These are phyloP conservation scores for Diutina pseudorugosa DNA, from an alignment of 1,139 yeast species.

Conservation along the genomic window DNA sequence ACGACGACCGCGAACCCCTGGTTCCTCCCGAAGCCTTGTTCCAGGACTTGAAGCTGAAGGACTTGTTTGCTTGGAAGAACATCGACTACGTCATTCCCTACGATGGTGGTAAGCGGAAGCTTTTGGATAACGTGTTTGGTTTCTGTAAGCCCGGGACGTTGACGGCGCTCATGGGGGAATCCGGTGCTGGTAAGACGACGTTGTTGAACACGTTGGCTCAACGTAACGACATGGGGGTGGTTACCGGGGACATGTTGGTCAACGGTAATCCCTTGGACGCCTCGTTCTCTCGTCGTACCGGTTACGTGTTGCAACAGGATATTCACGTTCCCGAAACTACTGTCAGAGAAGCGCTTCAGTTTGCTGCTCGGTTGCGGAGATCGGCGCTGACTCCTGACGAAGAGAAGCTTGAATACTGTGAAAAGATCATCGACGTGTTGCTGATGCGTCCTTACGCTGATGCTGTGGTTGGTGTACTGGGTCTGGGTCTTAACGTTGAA, in stretches of 20 bases:
- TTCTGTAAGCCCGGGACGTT: conserved; percentile 59
- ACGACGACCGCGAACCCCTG: background rate
- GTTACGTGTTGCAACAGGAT: conserved; percentile 80
- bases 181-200: conserved; percentile 85
- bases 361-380: conserved; percentile 67
- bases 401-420: conserved; percentile 63
- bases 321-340: conserved; percentile 60
- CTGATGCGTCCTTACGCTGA: conserved; percentile 70
- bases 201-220: conserved; percentile 61
- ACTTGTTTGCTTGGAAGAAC: conserved; percentile 71
- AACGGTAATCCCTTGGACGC: conserved; percentile 57
- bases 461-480: conserved; percentile 76
- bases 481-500: conserved; percentile 69
- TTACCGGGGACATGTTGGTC: conserved; percentile 65
- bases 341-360: conserved; percentile 65
- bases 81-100: conserved; percentile 57
- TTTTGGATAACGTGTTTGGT: conserved; percentile 63
- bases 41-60: conserved; percentile 14
- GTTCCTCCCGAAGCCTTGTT: conserved; percentile 12
- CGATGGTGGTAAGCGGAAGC: conserved; percentile 45
- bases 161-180: conserved; percentile 61
- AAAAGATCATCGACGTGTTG: conserved; percentile 51
- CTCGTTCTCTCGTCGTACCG: conserved; percentile 72
- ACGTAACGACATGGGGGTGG: conserved; percentile 69
- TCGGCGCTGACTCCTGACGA: conserved; percentile 37